A percentile compares a stretch with the other conserved stretches of the same genome.
Evolutionary conservation across 2,329 filamentous ascomycete genomes (phyloP).

Genomic region (Pseudogymnoascus sp.): DNA sequence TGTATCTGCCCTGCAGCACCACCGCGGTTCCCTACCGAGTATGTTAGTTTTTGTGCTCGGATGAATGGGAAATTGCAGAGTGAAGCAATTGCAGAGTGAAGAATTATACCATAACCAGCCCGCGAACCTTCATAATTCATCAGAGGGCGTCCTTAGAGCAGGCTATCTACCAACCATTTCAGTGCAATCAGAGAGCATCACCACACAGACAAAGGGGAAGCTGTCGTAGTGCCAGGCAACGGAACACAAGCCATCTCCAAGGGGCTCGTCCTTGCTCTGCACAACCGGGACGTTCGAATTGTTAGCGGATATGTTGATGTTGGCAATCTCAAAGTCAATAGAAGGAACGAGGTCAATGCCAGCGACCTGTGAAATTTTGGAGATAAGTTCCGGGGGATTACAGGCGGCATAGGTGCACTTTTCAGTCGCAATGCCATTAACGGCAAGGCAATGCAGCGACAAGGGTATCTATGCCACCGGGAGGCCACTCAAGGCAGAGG

Average conservation of each 20-base stretch:
- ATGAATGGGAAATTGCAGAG: too few species aligned
- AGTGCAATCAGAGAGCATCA: conserved; percentile 41
- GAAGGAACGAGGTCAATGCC: conserved; percentile 49
- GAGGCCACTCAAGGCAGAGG: too few species aligned
- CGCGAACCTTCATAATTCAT: conserved; percentile 37
- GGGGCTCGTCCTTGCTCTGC: too few species aligned
- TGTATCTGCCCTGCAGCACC: conserved; percentile 38
- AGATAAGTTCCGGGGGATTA: conserved; percentile 46
- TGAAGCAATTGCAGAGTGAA: too few species aligned
- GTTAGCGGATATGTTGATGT: conserved; percentile 46
- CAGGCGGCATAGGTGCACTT: conserved; percentile 48
- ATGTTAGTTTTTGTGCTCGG: too few species aligned
- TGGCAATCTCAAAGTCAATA: conserved; percentile 49
- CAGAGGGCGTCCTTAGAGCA: conserved; percentile 47
- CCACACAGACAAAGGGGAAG: conserved; percentile 43
- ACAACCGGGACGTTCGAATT: too few species aligned
- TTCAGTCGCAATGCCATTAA: too few species aligned
- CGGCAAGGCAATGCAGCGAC: too few species aligned
- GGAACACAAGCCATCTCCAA: too few species aligned
- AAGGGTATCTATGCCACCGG: too few species aligned
- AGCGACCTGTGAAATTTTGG: conserved; percentile 46
- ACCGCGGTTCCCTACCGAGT: conserved; percentile 31
- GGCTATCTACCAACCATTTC: conserved; percentile 48
- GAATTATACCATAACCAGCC: conserved; percentile 33
- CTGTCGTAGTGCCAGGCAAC: conserved; percentile 42